Evolutionary conservation across 257 asterid genomes (phyloP).

Genomic region (Ajuga chamaepitys): DNA sequence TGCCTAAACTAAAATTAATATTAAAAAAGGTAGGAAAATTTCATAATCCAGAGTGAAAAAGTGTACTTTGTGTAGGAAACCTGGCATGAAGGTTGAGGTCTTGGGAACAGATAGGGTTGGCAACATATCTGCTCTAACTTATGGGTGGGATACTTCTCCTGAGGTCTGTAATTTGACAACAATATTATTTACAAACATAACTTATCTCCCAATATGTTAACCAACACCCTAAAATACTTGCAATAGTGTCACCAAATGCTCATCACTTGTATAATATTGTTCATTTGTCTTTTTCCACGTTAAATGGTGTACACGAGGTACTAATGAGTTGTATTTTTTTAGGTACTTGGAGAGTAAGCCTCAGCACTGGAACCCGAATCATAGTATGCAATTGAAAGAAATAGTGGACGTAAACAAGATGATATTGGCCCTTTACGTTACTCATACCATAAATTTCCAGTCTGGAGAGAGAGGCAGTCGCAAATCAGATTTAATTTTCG

Average conservation of each 20-base stretch:
- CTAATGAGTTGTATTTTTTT: neutral
- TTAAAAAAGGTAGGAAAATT: neutral
- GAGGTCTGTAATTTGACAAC: conserved; percentile 20
- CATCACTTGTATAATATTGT: too few species aligned
- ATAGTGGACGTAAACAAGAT: conserved; percentile 66
- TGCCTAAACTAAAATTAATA: neutral
- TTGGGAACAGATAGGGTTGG: conserved; percentile 25
- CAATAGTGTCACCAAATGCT: too few species aligned
- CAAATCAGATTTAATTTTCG: conserved; percentile 48
- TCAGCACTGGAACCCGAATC: conserved; percentile 50
- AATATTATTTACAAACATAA: too few species aligned
- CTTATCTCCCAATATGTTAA: too few species aligned
- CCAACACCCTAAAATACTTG: neutral
- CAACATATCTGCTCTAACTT: conserved; percentile 20
- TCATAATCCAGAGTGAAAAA: neutral
- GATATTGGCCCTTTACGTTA: conserved; percentile 42
- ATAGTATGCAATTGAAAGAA: conserved; percentile 46
- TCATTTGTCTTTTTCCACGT: neutral
- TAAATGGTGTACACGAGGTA: neutral
- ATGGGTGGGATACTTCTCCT: conserved; percentile 24
- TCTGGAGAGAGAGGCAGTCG: conserved; percentile 37
- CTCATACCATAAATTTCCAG: conserved; percentile 61
- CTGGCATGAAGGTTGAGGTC: conserved; percentile 30
- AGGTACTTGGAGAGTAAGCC: conserved; percentile 79
- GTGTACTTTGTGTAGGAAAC: conserved; percentile 28